phyloP scores from a whole-genome alignment of 768 basidiomycete species.

The Suillus variegatus region DNA sequence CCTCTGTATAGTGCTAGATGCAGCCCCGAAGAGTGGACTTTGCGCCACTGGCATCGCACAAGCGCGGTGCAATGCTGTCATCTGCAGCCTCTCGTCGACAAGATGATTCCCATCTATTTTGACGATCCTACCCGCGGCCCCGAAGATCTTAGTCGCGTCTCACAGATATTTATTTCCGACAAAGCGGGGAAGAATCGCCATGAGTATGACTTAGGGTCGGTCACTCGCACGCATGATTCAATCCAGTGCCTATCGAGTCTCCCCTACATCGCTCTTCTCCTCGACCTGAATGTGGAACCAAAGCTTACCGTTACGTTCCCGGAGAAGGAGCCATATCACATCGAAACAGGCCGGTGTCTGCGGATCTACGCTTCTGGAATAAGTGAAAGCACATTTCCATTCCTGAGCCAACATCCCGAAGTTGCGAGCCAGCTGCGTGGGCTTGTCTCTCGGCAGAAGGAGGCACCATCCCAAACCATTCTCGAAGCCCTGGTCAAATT shows the following conservation, averaged over 20 bases:
- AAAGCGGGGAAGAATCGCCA: conserved; percentile 4
- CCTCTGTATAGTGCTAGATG: not conserved
- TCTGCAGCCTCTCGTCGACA: conserved; percentile 13
- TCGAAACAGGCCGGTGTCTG: not conserved
- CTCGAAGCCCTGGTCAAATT: too few species aligned
- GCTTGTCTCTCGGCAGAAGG: too few species aligned
- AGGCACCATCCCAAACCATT: too few species aligned
- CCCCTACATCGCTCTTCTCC: conserved; percentile 2
- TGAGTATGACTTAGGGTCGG: not conserved
- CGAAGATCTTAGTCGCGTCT: not conserved
- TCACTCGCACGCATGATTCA: not conserved
- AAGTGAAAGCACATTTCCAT: not conserved
- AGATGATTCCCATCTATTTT: conserved; percentile 18
- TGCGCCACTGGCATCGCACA: conserved; percentile 17
- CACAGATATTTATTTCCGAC: conserved; percentile 22
- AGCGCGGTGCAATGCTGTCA: conserved; percentile 20
- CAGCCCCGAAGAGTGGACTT: conserved; percentile 7
- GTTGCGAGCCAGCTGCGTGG: too few species aligned
- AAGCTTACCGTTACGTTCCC: not conserved
- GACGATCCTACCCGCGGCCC: not conserved
- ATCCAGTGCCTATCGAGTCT: not conserved
- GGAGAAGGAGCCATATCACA: not conserved
- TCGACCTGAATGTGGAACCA: not conserved
- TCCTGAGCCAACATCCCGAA: too few species aligned
- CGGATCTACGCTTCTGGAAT: conserved; percentile 4